Conservation (phyloP, 768 basidiomycete species). For the Collybia sp. region DNA sequence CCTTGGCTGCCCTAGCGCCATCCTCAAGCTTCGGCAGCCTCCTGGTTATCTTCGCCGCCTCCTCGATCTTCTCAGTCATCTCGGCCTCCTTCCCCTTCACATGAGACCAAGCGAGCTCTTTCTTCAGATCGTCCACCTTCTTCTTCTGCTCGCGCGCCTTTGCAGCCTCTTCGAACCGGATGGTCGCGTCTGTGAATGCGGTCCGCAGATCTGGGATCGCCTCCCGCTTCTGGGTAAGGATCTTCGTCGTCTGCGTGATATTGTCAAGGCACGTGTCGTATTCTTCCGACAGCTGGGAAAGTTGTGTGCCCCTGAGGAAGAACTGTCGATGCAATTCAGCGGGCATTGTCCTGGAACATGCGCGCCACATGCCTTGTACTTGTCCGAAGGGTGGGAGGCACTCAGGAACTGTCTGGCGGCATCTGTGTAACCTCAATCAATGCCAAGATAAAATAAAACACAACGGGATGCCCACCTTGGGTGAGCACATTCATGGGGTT, state of each 20-base stretch:
- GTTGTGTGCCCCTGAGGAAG: constrained; percentile 91
- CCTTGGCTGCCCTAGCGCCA: constrained; percentile 26
- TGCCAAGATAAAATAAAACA: not conserved
- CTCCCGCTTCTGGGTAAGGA: constrained; percentile 68
- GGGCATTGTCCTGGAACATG: not conserved
- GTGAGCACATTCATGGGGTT: constrained; percentile 95
- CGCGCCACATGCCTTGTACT: constrained; percentile 71
- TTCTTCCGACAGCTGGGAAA: constrained; percentile 82
- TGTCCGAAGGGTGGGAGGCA: constrained; percentile 73
- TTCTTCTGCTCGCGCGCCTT: constrained; percentile 69
- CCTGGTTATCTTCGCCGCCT: constrained; percentile 26
- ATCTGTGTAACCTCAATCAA: constrained; percentile 35
- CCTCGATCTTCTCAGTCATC: constrained; percentile 30
- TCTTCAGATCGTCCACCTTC: constrained; percentile 67
- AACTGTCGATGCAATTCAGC: constrained; percentile 46
- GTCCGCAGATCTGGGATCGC: constrained; percentile 72
- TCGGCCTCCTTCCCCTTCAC: constrained; percentile 68
- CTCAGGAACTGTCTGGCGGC: constrained; percentile 80
- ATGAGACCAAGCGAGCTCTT: constrained; percentile 86
- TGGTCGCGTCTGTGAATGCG: constrained; percentile 49
- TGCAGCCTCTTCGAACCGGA: constrained; percentile 66
- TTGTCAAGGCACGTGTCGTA: constrained; percentile 76
- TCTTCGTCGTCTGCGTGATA: constrained; percentile 61
- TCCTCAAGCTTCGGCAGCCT: constrained; percentile 35
- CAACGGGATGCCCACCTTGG: constrained; percentile 46